Base-by-base conservation (phyloP, 2,329 filamentous ascomycete genomes). In the Aspergillus latus region DNA sequence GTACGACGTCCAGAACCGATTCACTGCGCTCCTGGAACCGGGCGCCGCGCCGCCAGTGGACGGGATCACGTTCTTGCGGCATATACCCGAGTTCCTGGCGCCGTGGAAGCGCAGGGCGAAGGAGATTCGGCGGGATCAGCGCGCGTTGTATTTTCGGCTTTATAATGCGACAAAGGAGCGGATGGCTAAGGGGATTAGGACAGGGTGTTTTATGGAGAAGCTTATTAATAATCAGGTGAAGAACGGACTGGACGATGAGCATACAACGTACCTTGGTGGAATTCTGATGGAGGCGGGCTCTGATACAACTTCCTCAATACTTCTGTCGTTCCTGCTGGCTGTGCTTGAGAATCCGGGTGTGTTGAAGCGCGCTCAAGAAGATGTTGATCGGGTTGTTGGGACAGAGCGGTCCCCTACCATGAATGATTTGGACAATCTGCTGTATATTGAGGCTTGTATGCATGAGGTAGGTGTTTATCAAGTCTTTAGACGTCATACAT, bases 231-330 rank as follows among this genome's bases (percentile, higher is more conserved):
- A 39, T 3, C 49, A 52, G 11, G 49, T 2, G 0, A 45, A 46
- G 40, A 52, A 45, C 8, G 4, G 11, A 1, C 30, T 52, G 3
- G 32, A 44, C 4, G 49, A 52, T 21, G 21, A 52, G 32, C 49
- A 52, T 13, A 52, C 42, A 13, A 44, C 40, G 1, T 52, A 52
- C 29, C 49, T 52, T 1, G 49, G 49, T 1, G 49, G 49, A 1
- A 52, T 52, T 37, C 49, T 52, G 6, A 52, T 52, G 49, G 49
- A 52, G 37, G 49, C 49, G 1, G 49, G 49, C 3, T 52, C 49
- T 11, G 49, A 52, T 39, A 52, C 49, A 13, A 52, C 49, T 2
- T 45, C 49, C 21, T 52, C 49, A 13, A 52, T 30, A 7, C 42
- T 52, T 1, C 6, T 45, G 6, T 52, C 49, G 40, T 52, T 52